phyloP scores from a whole-genome alignment of 805 yeast species.

The Wickerhamomyces chambardii region DNA sequence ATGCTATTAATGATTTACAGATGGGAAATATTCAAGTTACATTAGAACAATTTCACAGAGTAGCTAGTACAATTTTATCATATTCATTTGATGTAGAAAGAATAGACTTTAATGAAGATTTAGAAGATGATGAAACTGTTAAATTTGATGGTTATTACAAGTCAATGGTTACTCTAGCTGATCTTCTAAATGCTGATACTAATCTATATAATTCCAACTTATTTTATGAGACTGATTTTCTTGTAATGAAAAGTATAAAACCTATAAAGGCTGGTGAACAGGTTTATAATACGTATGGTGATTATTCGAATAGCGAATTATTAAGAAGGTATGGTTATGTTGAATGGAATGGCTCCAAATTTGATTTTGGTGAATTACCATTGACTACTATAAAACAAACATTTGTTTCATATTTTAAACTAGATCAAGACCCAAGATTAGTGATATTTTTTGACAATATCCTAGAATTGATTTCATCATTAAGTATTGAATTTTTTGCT shows the following conservation, averaged over 20 bases:
- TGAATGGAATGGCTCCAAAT: conserved; percentile 60
- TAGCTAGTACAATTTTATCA: conserved; percentile 79
- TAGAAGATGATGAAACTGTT: conserved; percentile 28
- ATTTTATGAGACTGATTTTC: conserved; percentile 32
- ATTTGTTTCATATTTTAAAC: conserved; percentile 18
- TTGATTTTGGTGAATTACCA: conserved; percentile 76
- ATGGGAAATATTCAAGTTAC: conserved; percentile 29
- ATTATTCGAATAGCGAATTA: conserved; percentile 85
- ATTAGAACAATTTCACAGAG: conserved; percentile 52
- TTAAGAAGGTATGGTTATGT: conserved; percentile 89
- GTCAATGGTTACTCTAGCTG: conserved; percentile 92
- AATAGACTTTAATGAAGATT: conserved; percentile 21
- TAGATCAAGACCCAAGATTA: conserved; percentile 9
- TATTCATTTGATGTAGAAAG: conserved; percentile 81
- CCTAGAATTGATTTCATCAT: conserved; percentile 15
- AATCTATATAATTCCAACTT: conserved; percentile 66
- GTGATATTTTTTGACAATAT: conserved; percentile 23
- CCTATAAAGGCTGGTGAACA: conserved; percentile 61
- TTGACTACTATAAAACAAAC: conserved; percentile 30
- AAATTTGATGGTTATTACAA: conserved; percentile 40
- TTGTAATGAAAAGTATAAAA: conserved; percentile 67
- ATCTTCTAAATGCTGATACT: conserved; percentile 82
- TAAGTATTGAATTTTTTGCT: not conserved
- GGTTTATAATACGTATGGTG: conserved; percentile 83
- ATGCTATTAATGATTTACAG: conserved; percentile 27